Conservation (phyloP, 2,329 filamentous ascomycete genomes). For the Geosmithia flava region DNA sequence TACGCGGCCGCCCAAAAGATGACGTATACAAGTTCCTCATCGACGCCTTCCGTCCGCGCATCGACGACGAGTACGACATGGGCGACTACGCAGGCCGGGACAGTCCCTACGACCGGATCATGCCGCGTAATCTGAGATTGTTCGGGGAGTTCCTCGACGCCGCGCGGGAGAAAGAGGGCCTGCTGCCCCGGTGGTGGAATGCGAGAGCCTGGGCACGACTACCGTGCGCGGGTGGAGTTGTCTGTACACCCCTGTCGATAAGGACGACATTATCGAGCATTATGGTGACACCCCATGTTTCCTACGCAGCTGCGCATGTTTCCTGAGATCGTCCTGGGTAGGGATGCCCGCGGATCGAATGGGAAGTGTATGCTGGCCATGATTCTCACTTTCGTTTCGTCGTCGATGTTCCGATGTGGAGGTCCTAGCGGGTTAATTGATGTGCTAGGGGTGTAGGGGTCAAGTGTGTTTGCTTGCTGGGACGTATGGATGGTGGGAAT, state of each 20-base stretch:
- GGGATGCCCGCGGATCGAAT: background rate
- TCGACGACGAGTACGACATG: conserved; percentile 20
- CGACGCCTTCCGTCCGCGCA: conserved; percentile 33
- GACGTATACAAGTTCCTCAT: conserved; percentile 33
- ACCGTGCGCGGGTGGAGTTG: conserved; percentile 13
- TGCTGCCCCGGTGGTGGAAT: conserved; percentile 34
- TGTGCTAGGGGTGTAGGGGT: too few relatives aligned
- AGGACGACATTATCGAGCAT: conserved; percentile 23
- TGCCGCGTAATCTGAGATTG: too few relatives aligned
- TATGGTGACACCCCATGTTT: conserved; percentile 29
- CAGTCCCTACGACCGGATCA: conserved; percentile 15
- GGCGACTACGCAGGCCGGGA: conserved; percentile 12
- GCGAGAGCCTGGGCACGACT: conserved; percentile 20
- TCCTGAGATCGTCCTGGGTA: conserved; percentile 14
- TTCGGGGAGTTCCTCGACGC: conserved; percentile 23
- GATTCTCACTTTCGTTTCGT: too few relatives aligned
- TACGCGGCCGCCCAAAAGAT: conserved; percentile 27
- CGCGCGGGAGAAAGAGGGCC: conserved; percentile 9
- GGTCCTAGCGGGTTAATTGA: too few relatives aligned
- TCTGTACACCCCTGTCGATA: conserved; percentile 14
- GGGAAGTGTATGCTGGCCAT: background rate
- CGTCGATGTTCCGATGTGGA: too few relatives aligned
- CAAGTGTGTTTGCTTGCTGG: too few relatives aligned
- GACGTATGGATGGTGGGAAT: too few relatives aligned
- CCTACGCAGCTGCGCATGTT: conserved; percentile 39